Evolutionary conservation across 83 land plant species (phyloP).

Genomic region (Larix sibirica): DNA sequence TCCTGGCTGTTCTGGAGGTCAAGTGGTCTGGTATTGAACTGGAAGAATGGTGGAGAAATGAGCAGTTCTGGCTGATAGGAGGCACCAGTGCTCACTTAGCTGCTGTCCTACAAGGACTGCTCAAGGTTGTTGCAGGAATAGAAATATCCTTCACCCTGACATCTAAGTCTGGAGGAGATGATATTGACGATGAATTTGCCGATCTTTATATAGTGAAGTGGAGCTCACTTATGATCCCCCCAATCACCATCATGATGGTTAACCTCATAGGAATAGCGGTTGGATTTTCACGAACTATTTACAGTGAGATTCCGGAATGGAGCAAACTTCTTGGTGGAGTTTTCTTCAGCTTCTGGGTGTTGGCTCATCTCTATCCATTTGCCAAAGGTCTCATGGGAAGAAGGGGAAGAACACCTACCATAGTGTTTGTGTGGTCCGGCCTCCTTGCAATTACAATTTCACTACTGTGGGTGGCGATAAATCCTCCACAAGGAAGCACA

Average conservation of each 20-base stretch:
- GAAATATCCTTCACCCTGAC: constrained; percentile 66
- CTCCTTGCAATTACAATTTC: constrained; percentile 55
- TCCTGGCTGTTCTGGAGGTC: constrained; percentile 60
- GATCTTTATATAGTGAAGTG: constrained; percentile 72
- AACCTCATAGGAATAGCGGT: constrained; percentile 59
- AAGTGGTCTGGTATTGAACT: constrained; percentile 71
- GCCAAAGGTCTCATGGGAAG: constrained; percentile 76
- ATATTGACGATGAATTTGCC: constrained; percentile 60
- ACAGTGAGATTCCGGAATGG: constrained; percentile 70
- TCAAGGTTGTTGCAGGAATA: constrained; percentile 69
- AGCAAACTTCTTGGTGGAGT: constrained; percentile 60
- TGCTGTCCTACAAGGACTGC: constrained; percentile 69
- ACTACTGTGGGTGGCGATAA: constrained; percentile 53
- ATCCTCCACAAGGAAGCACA: constrained; percentile 33
- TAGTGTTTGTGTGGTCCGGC: constrained; percentile 65
- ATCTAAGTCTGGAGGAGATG: constrained; percentile 56
- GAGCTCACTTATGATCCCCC: constrained; percentile 65
- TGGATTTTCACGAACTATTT: constrained; percentile 58
- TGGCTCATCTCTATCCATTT: constrained; percentile 74
- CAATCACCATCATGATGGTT: constrained; percentile 59
- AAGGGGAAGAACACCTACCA: constrained; percentile 61
- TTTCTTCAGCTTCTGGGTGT: constrained; percentile 77
- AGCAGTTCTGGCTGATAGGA: constrained; percentile 70
- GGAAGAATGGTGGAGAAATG: constrained; percentile 82
- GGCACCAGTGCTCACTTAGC: constrained; percentile 66